Evolutionary conservation across 2,329 filamentous ascomycete genomes (phyloP), one percentile per base, ranked within the genome.

Genomic region (Aspergillus hiratsukae): DNA sequence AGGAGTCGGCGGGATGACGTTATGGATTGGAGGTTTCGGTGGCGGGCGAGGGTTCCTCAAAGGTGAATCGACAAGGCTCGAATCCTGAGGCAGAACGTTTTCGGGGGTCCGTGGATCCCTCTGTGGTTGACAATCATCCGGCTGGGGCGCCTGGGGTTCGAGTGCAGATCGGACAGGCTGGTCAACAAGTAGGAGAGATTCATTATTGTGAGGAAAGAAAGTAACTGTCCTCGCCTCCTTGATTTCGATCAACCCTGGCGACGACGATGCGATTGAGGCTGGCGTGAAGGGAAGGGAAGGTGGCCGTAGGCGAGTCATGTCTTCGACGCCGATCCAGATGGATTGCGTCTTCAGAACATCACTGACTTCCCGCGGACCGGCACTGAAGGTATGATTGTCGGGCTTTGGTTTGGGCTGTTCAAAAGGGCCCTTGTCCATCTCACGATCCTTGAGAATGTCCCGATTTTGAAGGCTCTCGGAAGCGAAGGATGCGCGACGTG

Each of bases 131-230:
- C 25, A 56, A 51, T 48, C 62, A 40, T 49, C 51, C 19, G 60
- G 64, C 40, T 65, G 69, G 27, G 70, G 59, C 14, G 61, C 62
- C 46, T 64, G 69, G n/a, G 64, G 66, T 17, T 56, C 68, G 9
- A 71, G 67, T 43, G 70, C 67, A 9, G 63, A 54, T 27, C 70
- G 66, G 49, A 69, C 61, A 48, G 70, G 66, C 54, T 83, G 80
- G 62, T 87, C 81, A n/a, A 87, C 81, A n/a, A 87, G 70, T n/a
- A 87, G 73, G 4, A 87, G 70, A 6, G 83, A 86, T 46, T 83
- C 74, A 61, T 87, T 87, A 68, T 84, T 84, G 69, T 87, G 85
- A 2, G 84, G 80, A 59, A 81, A 86, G 35, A 86, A 79, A 57
- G 77, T 82, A 14, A 87, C 77, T 10, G 82, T 83, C 45, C 77